A percentile compares a stretch with the other conserved stretches of the same genome.
These are phyloP conservation scores for Globisporangium middletonii DNA, from an alignment of 352 stramenopile species.

Conservation along the genomic window DNA sequence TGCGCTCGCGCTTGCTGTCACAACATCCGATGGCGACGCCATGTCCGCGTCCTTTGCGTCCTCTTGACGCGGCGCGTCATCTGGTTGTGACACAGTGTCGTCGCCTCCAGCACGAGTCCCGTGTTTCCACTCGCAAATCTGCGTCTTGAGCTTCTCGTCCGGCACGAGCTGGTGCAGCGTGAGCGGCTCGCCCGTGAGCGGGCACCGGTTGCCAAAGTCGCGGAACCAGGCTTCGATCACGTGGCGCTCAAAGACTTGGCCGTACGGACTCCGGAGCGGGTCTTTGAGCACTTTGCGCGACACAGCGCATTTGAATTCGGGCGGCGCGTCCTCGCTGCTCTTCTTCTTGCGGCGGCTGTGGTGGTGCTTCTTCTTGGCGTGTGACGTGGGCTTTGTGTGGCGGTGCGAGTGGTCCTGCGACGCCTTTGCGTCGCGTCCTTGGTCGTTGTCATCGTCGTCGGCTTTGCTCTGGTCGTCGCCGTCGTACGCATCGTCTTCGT, in stretches of 20 bases:
- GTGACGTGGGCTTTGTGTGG: slow-evolving; percentile 22
- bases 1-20: neutral
- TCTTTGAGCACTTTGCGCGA: slow-evolving; percentile 67
- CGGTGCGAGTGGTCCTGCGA: neutral
- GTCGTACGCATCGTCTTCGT: slow-evolving; percentile 18
- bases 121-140: slow-evolving; percentile 68
- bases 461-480: slow-evolving; percentile 22
- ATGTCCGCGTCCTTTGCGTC: neutral
- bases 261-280: slow-evolving; percentile 62
- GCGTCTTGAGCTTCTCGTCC: slow-evolving; percentile 47
- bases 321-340: slow-evolving; percentile 23
- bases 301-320: slow-evolving; percentile 69
- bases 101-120: neutral
- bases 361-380: slow-evolving; percentile 28
- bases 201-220: slow-evolving; percentile 79
- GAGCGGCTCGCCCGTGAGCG: slow-evolving; percentile 65
- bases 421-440: slow-evolving; percentile 9
- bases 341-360: slow-evolving; percentile 23
- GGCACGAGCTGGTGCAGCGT: slow-evolving; percentile 36
- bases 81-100: neutral
- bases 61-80: neutral
- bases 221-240: slow-evolving; percentile 79
- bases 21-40: neutral
- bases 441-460: slow-evolving; percentile 23
- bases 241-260: slow-evolving; percentile 71